These are phyloP conservation scores for Takakia lepidozioides DNA, from an alignment of 225 moss, liverwort and hornwort genomes.

Conservation along the genomic window DNA sequence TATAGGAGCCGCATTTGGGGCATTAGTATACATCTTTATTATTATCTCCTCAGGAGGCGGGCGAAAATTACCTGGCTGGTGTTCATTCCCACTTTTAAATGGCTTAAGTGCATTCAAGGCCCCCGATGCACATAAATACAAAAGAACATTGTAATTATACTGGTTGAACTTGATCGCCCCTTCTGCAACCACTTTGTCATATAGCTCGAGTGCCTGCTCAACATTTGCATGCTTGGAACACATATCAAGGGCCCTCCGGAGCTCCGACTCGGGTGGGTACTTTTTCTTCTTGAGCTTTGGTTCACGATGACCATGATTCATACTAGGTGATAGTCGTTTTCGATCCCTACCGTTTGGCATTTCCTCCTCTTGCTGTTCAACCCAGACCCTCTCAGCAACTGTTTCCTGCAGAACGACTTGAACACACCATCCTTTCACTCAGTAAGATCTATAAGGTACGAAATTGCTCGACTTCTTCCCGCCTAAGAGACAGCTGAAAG, in stretches of 20 bases:
- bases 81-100: slow-evolving; percentile 71
- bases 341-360: slow-evolving; percentile 26
- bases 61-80: too few species aligned
- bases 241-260: slow-evolving; percentile 84
- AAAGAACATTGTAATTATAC: slow-evolving; percentile 78
- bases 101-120: slow-evolving; percentile 60
- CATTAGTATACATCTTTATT: too few species aligned
- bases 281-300: slow-evolving; percentile 65
- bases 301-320: slow-evolving; percentile 25
- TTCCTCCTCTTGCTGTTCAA: slow-evolving; percentile 1
- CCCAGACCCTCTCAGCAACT: neutral
- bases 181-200: slow-evolving; percentile 54
- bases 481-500: too few species aligned
- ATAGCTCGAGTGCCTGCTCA: slow-evolving; percentile 61
- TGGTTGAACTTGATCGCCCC: slow-evolving; percentile 66
- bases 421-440: slow-evolving; percentile 1
- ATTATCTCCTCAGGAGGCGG: too few species aligned
- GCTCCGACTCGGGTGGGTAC: slow-evolving; percentile 53
- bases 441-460: neutral
- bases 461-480: too few species aligned
- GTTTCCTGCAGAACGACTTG: slow-evolving; percentile 14
- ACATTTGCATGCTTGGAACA: slow-evolving; percentile 87
- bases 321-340: slow-evolving; percentile 33
- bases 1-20: too few species aligned
- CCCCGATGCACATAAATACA: slow-evolving; percentile 84